Evolutionary conservation across 176 grass and related monocot species (phyloP), one percentile per base, ranked within the genome.

Genomic region (Carex myosuroides): DNA sequence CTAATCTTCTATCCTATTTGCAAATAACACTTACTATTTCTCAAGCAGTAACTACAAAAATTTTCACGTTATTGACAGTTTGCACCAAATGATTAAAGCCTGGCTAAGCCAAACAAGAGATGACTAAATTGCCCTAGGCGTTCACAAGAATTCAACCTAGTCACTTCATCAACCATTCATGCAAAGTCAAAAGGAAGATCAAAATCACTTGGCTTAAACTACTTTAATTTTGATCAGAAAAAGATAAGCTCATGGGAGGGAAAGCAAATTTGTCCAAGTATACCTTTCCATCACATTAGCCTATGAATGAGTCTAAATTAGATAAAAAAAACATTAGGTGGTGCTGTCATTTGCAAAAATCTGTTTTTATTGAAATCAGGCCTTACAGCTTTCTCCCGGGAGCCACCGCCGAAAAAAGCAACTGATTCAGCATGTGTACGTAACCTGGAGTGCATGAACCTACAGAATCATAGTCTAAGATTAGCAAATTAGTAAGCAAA

Each of bases 401-500:
- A 92, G 86, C 96, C 96, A 88, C 96, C 96, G 82, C 96, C 96
- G 89, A 98, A 98, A 85, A 98, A 98, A 85, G 96, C 96, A 89
- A 98, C 89, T 68, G 96, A 98, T 89, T 98, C 96, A 88, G 96
- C 96, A 85, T 98, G 96, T 10, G 96, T 93, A 33, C 89, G 93
- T 42, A 98, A 85, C 66, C 96, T 98, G 3, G 96, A 89, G 75
- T 95, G 96, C 96, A 98, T 98, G 73, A 92, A 98, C 88, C 96
- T 98, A 76, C 24, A 91, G 79, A 80, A 56, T 85, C 57, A 91
- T 16, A 89, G 17, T 67, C 79, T 85, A 86, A 85, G 26, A 66
- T 9, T 48, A 79, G 29, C 30, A 85, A 41, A 54, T 69, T 71
- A 26, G 89, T 59, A 68, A 75, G 41, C 26, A 24, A 69, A 50